phyloP scores from a whole-genome alignment of 352 stramenopile genomes.

The Phytophthora citrophthora region DNA sequence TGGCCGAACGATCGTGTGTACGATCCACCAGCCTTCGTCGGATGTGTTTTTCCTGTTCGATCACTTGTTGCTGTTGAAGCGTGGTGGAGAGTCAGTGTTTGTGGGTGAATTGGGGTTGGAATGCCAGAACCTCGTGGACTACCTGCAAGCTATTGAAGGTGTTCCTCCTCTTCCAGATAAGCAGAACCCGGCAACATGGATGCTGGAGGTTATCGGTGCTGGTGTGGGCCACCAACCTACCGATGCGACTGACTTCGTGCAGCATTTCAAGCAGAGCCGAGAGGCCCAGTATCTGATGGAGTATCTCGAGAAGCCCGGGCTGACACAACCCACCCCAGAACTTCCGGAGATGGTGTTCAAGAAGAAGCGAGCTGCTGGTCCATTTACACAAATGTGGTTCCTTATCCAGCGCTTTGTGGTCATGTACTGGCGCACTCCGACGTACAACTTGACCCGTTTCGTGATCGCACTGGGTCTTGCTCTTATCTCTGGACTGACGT shows the following conservation, averaged over 20 bases:
- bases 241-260: constrained; percentile 58
- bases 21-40: too few relatives aligned
- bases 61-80: too few relatives aligned
- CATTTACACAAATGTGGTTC: constrained; percentile 27
- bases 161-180: too few relatives aligned
- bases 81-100: too few relatives aligned
- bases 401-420: constrained; percentile 34
- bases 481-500: constrained; percentile 24
- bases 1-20: too few relatives aligned
- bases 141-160: too few relatives aligned
- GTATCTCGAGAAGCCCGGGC: constrained; percentile 28
- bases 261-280: constrained; percentile 26
- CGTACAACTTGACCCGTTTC: constrained; percentile 83
- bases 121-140: too few relatives aligned
- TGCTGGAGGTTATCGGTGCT: constrained; percentile 16
- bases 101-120: too few relatives aligned
- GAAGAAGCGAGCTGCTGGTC: constrained; percentile 33
- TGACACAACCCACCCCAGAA: constrained; percentile 15
- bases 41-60: too few relatives aligned
- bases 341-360: constrained; percentile 33
- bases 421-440: constrained; percentile 84
- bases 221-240: constrained; percentile 78
- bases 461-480: constrained; percentile 37
- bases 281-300: constrained; percentile 18
- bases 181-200: too few relatives aligned